Conservation (phyloP, 352 stramenopile species). For the Phytophthora cajani region DNA sequence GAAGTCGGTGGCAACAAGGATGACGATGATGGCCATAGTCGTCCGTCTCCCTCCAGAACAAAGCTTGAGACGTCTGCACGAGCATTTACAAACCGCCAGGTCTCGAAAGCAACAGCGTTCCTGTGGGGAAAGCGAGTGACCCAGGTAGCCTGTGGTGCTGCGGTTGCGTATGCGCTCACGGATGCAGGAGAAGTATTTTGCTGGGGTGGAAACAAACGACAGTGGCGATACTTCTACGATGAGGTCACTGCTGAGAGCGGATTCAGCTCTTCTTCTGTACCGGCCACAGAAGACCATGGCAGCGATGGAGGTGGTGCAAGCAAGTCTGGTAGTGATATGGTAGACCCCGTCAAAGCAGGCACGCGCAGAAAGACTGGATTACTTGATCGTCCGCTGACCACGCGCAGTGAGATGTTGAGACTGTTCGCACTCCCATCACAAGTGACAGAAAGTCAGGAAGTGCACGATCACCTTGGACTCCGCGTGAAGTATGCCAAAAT, state of each 20-base stretch:
- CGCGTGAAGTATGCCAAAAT: slow-evolving; percentile 57
- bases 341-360: neutral
- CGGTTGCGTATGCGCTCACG: slow-evolving; percentile 70
- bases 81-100: slow-evolving; percentile 59
- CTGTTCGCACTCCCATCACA: slow-evolving; percentile 56
- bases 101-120: slow-evolving; percentile 73
- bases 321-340: neutral
- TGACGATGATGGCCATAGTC: slow-evolving; percentile 6
- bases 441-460: slow-evolving; percentile 37
- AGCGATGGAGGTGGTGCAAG: slow-evolving; percentile 2
- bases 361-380: slow-evolving; percentile 2
- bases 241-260: slow-evolving; percentile 26
- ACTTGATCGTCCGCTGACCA: slow-evolving; percentile 42
- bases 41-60: slow-evolving; percentile 40
- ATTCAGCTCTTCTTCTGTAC: neutral
- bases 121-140: slow-evolving; percentile 76
- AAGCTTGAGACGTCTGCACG: slow-evolving; percentile 45
- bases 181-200: slow-evolving; percentile 77
- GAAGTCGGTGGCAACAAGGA: neutral
- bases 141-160: slow-evolving; percentile 54
- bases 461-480: slow-evolving; percentile 44
- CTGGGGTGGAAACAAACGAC: slow-evolving; percentile 75
- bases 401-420: slow-evolving; percentile 72
- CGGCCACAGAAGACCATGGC: neutral
- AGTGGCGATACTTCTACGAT: slow-evolving; percentile 82